Conservation (phyloP, 1,284 basidiomycete genomes). For the Austroboletus niveus region DNA sequence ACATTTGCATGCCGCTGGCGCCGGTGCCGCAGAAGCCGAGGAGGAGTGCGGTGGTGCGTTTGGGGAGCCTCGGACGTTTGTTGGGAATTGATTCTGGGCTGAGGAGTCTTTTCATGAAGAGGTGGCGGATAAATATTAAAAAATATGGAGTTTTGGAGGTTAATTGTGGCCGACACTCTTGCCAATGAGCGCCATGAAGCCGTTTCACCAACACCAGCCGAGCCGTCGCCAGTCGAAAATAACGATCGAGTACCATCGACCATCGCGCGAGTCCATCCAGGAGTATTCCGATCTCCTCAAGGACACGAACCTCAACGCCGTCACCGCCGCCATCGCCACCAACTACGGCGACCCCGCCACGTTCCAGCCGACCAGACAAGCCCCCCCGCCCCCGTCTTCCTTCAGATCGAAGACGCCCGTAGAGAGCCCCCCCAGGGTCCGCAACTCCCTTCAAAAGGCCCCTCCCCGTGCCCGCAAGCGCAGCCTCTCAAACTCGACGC, state of each 20-base stretch:
- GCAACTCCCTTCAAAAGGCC: slow-evolving; percentile 63
- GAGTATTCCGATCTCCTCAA: slow-evolving; percentile 70
- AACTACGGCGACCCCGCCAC: slow-evolving; percentile 39
- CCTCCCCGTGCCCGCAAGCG: slow-evolving; percentile 49
- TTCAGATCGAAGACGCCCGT: slow-evolving; percentile 42
- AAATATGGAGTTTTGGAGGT: too few relatives aligned
- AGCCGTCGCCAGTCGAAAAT: slow-evolving; percentile 57
- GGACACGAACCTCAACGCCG: slow-evolving; percentile 57
- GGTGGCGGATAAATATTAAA: too few relatives aligned
- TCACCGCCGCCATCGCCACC: slow-evolving; percentile 40
- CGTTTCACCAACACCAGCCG: slow-evolving; percentile 10
- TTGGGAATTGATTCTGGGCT: slow-evolving; percentile 9
- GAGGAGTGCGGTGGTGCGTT: slow-evolving; percentile 69
- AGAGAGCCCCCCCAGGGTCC: slow-evolving; percentile 32
- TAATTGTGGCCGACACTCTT: too few relatives aligned
- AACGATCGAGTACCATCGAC: slow-evolving; percentile 72
- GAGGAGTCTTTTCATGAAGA: slow-evolving; percentile 16
- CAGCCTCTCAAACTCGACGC: slow-evolving; percentile 38
- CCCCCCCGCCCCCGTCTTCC: slow-evolving; percentile 48
- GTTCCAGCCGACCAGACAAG: slow-evolving; percentile 46
- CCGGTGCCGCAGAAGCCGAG: slow-evolving; percentile 81
- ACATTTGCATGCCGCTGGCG: slow-evolving; percentile 97
- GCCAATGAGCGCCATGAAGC: slow-evolving; percentile 34
- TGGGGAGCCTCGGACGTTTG: slow-evolving; percentile 58
- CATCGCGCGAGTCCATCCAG: slow-evolving; percentile 62